Conservation (phyloP, 2,329 filamentous ascomycete genomes). For the Celoporthe dispersa region DNA sequence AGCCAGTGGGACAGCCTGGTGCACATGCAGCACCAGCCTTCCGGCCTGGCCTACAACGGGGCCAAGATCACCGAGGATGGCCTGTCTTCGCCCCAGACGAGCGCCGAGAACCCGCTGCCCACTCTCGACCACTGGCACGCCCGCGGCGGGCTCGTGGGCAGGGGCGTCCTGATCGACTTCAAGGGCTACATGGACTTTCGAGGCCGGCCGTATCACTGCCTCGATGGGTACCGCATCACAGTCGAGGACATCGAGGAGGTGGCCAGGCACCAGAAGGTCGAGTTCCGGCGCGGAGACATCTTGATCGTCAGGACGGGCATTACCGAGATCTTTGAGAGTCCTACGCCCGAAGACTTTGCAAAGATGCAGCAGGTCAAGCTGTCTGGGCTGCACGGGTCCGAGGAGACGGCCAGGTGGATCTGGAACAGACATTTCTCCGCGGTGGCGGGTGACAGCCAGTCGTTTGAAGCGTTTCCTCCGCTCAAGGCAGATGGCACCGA, state of each 20-base stretch:
- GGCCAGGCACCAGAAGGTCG: slow-evolving; percentile 39
- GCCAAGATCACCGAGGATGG: slow-evolving; percentile 42
- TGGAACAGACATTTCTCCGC: slow-evolving; percentile 72
- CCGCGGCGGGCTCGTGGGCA: slow-evolving; percentile 46
- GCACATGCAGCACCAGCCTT: slow-evolving; percentile 50
- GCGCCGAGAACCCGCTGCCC: slow-evolving; percentile 41
- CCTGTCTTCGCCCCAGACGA: slow-evolving; percentile 34
- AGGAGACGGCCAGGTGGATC: slow-evolving; percentile 65
- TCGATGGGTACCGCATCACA: slow-evolving; percentile 25
- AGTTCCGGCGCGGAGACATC: slow-evolving; percentile 44
- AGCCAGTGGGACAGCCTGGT: slow-evolving; percentile 62
- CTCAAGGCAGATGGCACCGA: slow-evolving; percentile 46
- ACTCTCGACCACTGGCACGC: slow-evolving; percentile 41
- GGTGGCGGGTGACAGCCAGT: slow-evolving; percentile 65
- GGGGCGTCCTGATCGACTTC: slow-evolving; percentile 53
- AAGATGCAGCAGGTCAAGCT: slow-evolving; percentile 39
- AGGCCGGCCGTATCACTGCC: slow-evolving; percentile 6
- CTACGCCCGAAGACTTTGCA: slow-evolving; percentile 41
- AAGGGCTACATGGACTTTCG: slow-evolving; percentile 30
- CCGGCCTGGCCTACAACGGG: slow-evolving; percentile 55
- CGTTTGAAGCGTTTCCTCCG: slow-evolving; percentile 68
- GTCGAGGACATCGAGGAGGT: slow-evolving; percentile 40
- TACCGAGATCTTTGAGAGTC: slow-evolving; percentile 44
- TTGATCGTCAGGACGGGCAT: slow-evolving; percentile 46
- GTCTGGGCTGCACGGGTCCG: slow-evolving; percentile 49